Percentiles rank a stretch among this genome's conserved stretches.
Conservation (phyloP, 768 basidiomycete genomes). For the Termitomyces bulborhizus region DNA sequence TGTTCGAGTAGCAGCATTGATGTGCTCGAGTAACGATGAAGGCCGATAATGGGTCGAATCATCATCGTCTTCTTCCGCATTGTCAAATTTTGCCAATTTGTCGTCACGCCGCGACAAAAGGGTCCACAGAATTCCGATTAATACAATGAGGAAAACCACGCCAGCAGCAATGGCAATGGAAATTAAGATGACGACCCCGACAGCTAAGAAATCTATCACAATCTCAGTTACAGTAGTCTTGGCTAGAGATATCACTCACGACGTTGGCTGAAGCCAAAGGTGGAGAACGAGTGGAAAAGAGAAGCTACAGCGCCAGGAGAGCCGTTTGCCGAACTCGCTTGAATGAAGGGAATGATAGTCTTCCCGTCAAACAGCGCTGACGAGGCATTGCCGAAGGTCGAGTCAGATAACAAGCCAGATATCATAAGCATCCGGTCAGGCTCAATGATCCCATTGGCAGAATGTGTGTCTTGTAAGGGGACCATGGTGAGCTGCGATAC, state of each 20-base stretch:
- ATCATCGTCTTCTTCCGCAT: constrained; percentile 64
- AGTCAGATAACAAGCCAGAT: constrained; percentile 68
- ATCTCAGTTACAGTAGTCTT: constrained; percentile 9
- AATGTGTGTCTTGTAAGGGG: constrained; percentile 75
- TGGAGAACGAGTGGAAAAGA: constrained; percentile 77
- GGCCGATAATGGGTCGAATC: constrained; percentile 75
- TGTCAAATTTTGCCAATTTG: constrained; percentile 56
- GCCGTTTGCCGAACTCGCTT: constrained; percentile 60
- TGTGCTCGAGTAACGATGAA: constrained; percentile 83
- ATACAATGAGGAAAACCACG: constrained; percentile 79
- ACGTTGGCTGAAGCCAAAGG: constrained; percentile 66
- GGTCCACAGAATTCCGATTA: constrained; percentile 86
- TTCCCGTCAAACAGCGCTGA: constrained; percentile 86
- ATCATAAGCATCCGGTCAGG: constrained; percentile 86
- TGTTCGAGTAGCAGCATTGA: constrained; percentile 83
- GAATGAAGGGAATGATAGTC: constrained; percentile 75
- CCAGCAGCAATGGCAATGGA: constrained; percentile 97
- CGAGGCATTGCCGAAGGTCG: constrained; percentile 73
- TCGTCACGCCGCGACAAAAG: constrained; percentile 81
- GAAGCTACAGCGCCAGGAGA: constrained; percentile 64
- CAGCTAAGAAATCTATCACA: constrained; percentile 72
- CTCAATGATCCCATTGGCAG: constrained; percentile 65
- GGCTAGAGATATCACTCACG: constrained; percentile 39
- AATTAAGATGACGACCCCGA: constrained; percentile 92
- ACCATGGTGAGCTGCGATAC: constrained; percentile 88